These are phyloP conservation scores for Colletotrichum lentis DNA, from an alignment of 2,329 filamentous ascomycete species.

Conservation along the genomic window DNA sequence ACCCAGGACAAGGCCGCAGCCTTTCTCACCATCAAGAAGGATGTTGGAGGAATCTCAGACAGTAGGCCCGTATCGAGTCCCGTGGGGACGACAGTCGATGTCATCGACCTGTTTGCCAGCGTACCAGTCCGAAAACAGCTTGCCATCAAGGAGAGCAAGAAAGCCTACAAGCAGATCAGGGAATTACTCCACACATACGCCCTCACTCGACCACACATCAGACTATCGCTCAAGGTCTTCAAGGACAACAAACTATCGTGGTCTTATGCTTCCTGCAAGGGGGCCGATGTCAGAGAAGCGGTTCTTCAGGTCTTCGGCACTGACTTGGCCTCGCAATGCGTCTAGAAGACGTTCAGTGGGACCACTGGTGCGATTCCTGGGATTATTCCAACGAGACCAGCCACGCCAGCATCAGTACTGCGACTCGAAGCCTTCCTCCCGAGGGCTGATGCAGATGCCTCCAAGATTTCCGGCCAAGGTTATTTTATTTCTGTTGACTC, in stretches of 20 bases:
- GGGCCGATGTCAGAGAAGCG: constrained; percentile 63
- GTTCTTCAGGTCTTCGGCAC: constrained; percentile 69
- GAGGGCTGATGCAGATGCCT: constrained; percentile 54
- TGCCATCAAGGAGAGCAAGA: constrained; percentile 64
- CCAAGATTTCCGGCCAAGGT: constrained; percentile 56
- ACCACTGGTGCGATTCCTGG: not conserved
- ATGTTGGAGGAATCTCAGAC: constrained; percentile 52
- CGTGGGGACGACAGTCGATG: constrained; percentile 73
- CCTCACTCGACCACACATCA: constrained; percentile 70
- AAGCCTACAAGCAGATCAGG: constrained; percentile 65
- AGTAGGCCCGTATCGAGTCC: constrained; percentile 58
- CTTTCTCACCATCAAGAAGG: constrained; percentile 53
- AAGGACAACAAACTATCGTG: constrained; percentile 64
- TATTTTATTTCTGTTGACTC: constrained; percentile 74
- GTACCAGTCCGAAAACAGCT: constrained; percentile 71
- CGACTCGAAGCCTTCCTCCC: constrained; percentile 67
- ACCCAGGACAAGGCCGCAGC: constrained; percentile 67
- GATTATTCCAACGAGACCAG: constrained; percentile 14
- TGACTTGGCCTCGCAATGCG: constrained; percentile 63
- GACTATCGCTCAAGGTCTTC: constrained; percentile 66
- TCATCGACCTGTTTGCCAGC: constrained; percentile 65
- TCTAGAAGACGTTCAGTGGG: constrained; percentile 46
- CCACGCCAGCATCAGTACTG: constrained; percentile 41
- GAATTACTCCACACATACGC: constrained; percentile 70
- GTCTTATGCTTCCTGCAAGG: constrained; percentile 67